These are phyloP conservation scores for Helianthus annuus DNA, from an alignment of 129 eudicot species.

Conservation along the genomic window DNA sequence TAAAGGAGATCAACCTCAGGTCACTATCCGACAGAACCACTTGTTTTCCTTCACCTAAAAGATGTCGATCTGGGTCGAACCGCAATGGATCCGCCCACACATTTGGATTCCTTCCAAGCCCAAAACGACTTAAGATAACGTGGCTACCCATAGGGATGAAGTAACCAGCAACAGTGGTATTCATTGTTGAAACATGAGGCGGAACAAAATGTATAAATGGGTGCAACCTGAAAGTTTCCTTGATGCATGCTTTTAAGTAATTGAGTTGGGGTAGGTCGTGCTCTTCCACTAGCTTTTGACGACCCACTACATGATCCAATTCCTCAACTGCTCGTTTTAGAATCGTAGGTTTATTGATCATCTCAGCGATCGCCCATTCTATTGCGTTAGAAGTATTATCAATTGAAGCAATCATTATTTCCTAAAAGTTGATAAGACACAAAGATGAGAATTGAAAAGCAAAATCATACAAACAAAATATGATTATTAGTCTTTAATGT, in stretches of 20 bases:
- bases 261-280: slow-evolving; percentile 19
- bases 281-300: slow-evolving; percentile 18
- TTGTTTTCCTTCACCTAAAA: too few relatives aligned
- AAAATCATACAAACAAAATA: too few relatives aligned
- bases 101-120: too few relatives aligned
- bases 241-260: slow-evolving; percentile 31
- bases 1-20: too few relatives aligned
- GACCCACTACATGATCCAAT: slow-evolving; percentile 4
- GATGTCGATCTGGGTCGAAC: too few relatives aligned
- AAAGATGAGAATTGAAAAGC: too few relatives aligned
- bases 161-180: slow-evolving; percentile 22
- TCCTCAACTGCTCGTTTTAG: not conserved
- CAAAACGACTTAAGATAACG: too few relatives aligned
- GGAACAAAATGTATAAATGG: slow-evolving; percentile 19
- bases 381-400: slow-evolving; percentile 25
- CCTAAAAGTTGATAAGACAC: not conserved
- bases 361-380: slow-evolving; percentile 20
- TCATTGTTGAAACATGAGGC: slow-evolving; percentile 22
- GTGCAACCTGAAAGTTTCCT: slow-evolving; percentile 31
- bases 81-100: too few relatives aligned
- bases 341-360: slow-evolving; percentile 13
- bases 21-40: too few relatives aligned
- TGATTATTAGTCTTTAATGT: too few relatives aligned
- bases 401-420: slow-evolving; percentile 22
- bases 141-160: not conserved